Base-by-base conservation (phyloP, 2,329 filamentous ascomycete genomes). In the Elsinoe necatrix region DNA sequence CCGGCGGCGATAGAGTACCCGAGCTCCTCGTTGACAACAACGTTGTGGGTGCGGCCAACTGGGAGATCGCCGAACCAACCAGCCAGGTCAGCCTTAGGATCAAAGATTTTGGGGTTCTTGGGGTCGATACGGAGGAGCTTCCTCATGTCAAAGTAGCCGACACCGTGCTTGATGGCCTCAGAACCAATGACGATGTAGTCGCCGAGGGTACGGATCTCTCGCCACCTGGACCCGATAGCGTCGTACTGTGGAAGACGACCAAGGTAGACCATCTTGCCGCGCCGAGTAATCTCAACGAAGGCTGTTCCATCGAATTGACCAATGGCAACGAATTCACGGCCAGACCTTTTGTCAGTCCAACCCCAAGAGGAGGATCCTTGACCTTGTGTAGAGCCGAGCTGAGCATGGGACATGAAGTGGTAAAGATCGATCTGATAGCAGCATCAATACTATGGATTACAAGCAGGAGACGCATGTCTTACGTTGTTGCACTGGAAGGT, bases 81-180 rank as follows among this genome's bases (percentile, higher is more conserved):
- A 43, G 73, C 71, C 58, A 77, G 65, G 54, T 76, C 74, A n/a
- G 68, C 56, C 68, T 56, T 64, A 52, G 57, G 12, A 72, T 72
- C 72, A 60, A 78, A 80, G 42, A 65, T 71, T 16, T 66, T 69
- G 4, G 72, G 75, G 1, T 52, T 52, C 16, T 25, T 52, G 1
- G 74, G 73, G 66, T 76, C 69, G 57, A 80, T 64, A 37, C 69
- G 68, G 56, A 79, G 69, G 14, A 81, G 70, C 70, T 76, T 82
- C 63, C 72, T 76, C 78, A 83, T 76, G 67, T 84, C 81, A 63
- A 84, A 84, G 67, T 84, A 75, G 67, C 84, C 81, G 47, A 84
- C 75, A 34, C 78, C 77, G 66, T 84, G 81, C 61, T 72, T 66
- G 43, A 65, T 62, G 34, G 77, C 75, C 60, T 77, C 75, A n/a